A percentile compares a stretch with the other conserved stretches of the same genome.
phyloP scores from a whole-genome alignment of 139 green algal species.

The Asterochloris erici region DNA sequence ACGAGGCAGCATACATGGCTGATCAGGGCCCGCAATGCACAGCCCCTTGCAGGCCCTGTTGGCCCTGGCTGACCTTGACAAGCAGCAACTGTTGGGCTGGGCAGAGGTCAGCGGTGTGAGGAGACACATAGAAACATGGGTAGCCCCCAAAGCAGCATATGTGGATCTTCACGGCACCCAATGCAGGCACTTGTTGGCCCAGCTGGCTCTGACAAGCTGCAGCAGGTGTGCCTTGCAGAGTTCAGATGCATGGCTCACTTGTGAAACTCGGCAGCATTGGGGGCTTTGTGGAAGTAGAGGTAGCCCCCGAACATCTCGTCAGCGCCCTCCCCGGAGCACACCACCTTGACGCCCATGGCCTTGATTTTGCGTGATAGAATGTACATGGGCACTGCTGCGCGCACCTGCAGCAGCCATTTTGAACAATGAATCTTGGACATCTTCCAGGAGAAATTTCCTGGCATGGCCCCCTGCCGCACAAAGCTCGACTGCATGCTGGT shows the following conservation, averaged over 20 bases:
- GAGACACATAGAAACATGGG: conserved; percentile 97
- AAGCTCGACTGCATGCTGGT: too few relatives aligned
- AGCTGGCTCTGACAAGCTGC: background rate
- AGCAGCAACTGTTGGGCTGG: too few relatives aligned
- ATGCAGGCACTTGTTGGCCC: background rate
- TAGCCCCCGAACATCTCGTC: conserved; percentile 98
- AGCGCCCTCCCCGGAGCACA: conserved; percentile 92
- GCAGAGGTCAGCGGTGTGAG: conserved; percentile 15
- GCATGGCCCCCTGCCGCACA: too few relatives aligned
- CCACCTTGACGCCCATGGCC: conserved; percentile 91
- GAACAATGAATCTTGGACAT: background rate
- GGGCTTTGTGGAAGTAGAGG: conserved; percentile 98
- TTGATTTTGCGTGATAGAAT: conserved; percentile 96
- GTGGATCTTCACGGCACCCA: background rate
- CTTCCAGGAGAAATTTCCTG: background rate
- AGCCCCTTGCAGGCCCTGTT: background rate
- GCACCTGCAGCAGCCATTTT: conserved; percentile 42
- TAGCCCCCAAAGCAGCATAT: conserved; percentile 83
- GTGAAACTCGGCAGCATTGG: conserved; percentile 60
- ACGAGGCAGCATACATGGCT: too few relatives aligned
- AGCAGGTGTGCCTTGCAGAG: background rate
- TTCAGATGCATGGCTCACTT: background rate
- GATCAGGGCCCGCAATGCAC: too few relatives aligned
- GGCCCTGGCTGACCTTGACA: background rate
- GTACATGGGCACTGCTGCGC: conserved; percentile 96